A percentile compares a stretch with the other conserved stretches of the same genome.
Conservation (phyloP, 1,284 basidiomycete species). For the Phellopilus nigrolimitatus region DNA sequence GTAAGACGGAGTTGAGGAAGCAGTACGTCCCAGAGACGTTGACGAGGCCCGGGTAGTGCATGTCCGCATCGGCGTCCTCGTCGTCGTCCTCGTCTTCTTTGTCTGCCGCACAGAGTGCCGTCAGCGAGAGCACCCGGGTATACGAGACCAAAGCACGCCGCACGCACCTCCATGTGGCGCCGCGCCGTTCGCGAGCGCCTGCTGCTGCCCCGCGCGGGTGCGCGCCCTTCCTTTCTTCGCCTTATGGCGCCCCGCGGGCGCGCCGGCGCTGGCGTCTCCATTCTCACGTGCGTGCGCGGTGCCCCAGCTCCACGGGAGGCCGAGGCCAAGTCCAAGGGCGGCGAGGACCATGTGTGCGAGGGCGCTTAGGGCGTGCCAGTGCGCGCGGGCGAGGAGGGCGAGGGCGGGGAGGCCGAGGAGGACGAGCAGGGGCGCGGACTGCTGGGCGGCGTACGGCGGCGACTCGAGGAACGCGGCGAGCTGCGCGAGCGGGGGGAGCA, state of each 20-base stretch:
- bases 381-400: conserved; percentile 13
- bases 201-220: not conserved
- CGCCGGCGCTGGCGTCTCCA: not conserved
- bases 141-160: not conserved
- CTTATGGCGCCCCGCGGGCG: conserved; percentile 32
- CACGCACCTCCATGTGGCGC: conserved; percentile 1
- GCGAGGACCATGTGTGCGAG: conserved; percentile 14
- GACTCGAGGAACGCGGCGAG: not conserved
- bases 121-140: no score
- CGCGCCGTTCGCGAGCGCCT: not conserved
- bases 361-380: conserved; percentile 1
- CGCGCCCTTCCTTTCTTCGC: conserved; percentile 35
- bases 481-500: conserved; percentile 3
- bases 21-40: conserved; percentile 94
- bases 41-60: conserved; percentile 80
- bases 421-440: conserved; percentile 16
- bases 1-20: conserved; percentile 91
- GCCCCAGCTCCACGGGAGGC: conserved; percentile 14
- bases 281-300: not conserved
- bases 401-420: conserved; percentile 15
- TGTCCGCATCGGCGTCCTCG: conserved; percentile 34
- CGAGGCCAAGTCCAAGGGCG: conserved; percentile 4
- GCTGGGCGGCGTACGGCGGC: conserved; percentile 13
- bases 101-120: not conserved
- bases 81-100: conserved; percentile 16